Evolutionary conservation across 148 eudicot species (phyloP).

Genomic region (Polygonum aviculare): DNA sequence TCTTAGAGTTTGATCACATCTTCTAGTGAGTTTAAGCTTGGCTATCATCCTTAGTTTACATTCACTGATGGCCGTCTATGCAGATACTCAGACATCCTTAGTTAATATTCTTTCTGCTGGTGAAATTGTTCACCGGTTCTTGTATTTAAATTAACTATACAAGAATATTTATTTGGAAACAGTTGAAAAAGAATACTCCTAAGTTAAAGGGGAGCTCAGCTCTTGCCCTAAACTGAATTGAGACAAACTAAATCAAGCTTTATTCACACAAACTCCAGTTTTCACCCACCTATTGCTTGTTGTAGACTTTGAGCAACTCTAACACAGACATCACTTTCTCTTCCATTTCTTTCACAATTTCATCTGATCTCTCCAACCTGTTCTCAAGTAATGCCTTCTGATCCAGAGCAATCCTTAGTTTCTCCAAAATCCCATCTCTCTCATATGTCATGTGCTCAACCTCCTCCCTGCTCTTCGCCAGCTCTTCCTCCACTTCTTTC

Average conservation of each 20-base stretch:
- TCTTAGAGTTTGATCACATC: no score
- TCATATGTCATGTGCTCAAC: slow-evolving; percentile 30
- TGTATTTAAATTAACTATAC: neutral
- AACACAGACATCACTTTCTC: slow-evolving; percentile 57
- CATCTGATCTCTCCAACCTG: slow-evolving; percentile 37
- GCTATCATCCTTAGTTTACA: no score
- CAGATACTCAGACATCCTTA: no score
- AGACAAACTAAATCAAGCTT: neutral
- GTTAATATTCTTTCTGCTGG: no score
- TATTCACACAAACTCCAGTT: neutral
- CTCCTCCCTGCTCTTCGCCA: slow-evolving; percentile 40
- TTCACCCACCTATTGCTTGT: slow-evolving; percentile 16
- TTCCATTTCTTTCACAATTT: slow-evolving; percentile 43
- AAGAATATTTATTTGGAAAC: neutral
- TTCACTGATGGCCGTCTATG: no score
- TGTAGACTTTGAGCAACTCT: slow-evolving; percentile 50
- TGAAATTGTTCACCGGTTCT: no score
- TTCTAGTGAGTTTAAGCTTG: no score
- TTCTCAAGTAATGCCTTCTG: slow-evolving; percentile 40
- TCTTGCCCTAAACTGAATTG: neutral
- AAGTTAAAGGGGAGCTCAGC: neutral
- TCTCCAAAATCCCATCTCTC: slow-evolving; percentile 26
- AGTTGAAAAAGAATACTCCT: neutral
- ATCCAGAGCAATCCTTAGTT: slow-evolving; percentile 40
- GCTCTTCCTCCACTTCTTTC: slow-evolving; percentile 47